Evolutionary conservation across 495 filamentous ascomycete species (phyloP), one percentile per base, ranked within the genome.

Genomic region (Penicillium dipodomyicola): DNA sequence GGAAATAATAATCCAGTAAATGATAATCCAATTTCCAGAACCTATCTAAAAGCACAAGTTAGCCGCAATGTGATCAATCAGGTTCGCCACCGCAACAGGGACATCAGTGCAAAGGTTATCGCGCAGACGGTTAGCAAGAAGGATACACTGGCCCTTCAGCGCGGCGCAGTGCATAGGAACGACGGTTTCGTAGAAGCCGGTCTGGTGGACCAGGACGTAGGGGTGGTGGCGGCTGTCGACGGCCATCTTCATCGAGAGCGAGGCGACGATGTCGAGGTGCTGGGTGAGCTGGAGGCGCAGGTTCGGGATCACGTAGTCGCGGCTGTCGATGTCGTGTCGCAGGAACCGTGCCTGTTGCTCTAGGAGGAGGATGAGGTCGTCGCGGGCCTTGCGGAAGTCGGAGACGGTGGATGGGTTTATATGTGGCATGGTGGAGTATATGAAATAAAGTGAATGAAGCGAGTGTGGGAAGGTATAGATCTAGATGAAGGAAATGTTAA

Each of bases 81-180:
- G 5, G 5, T 4, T 27, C 7, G 49, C 49, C 1, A 41, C 35
- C 15, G 49, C 15, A 12, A 25, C 7, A 20, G 49, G 49, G 5
- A 52, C 22, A 4, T 40, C 49, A 5, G 49, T 51, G 48, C 48
- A 50, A 15, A 23, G 30, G 48, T 50, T 50, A 22, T 50, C 48
- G 48, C 48, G 48, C 4, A 50, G 30, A 27, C 48, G 23, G 14
- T 37, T 19, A 10, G 48, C 17, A 5, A 50, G 48, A 11, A n/a
- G 20, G 1, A 20, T 14, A 9, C 48, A 50, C 17, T 39, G 48
- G 32, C 19, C 32, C 12, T 50, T 50, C 11, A 50, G 20, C 5
- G 48, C 48, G 19, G 30, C 32, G 48, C 48, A 50, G 19, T 50
- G 49, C 33, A 51, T 51, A 4, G 49, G 49, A 3, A 51, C 35